phyloP scores from a whole-genome alignment of 768 basidiomycete genomes.

The Phylloporus rhodoxanthus region DNA sequence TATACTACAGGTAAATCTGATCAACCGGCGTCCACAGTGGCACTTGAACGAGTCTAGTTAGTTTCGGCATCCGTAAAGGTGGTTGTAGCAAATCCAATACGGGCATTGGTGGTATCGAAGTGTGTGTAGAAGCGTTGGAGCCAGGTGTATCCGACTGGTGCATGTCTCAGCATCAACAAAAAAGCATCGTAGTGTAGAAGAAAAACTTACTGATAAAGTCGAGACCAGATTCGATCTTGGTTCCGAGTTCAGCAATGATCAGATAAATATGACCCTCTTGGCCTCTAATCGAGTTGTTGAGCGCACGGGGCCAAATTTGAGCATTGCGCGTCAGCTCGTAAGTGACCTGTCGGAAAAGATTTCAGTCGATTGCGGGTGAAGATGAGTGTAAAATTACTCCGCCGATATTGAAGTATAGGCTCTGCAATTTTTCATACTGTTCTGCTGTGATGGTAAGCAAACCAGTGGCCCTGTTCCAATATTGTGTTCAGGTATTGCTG shows the following conservation, averaged over 20 bases:
- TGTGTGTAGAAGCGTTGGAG: constrained; percentile 58
- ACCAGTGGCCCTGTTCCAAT: constrained; percentile 41
- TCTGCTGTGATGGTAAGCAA: constrained; percentile 46
- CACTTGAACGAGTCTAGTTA: constrained; percentile 23
- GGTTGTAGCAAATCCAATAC: constrained; percentile 25
- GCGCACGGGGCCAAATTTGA: constrained; percentile 62
- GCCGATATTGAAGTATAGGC: constrained; percentile 49
- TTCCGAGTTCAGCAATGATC: constrained; percentile 49
- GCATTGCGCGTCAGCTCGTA: constrained; percentile 58
- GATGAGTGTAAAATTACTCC: constrained; percentile 22
- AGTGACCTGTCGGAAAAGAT: constrained; percentile 31
- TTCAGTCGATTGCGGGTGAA: background rate
- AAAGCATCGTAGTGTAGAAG: background rate
- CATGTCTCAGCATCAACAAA: background rate
- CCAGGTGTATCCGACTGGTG: constrained; percentile 50
- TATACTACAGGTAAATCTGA: background rate
- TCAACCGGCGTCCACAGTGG: background rate
- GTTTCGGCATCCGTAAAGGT: constrained; percentile 41
- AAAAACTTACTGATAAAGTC: constrained; percentile 54
- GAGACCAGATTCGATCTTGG: constrained; percentile 47
- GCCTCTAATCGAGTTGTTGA: constrained; percentile 57
- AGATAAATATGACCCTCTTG: constrained; percentile 46
- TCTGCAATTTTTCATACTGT: constrained; percentile 46
- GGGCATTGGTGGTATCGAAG: constrained; percentile 35
- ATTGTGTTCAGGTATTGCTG: background rate